Base-by-base conservation (phyloP, 805 yeast species). In the Candida corydali region DNA sequence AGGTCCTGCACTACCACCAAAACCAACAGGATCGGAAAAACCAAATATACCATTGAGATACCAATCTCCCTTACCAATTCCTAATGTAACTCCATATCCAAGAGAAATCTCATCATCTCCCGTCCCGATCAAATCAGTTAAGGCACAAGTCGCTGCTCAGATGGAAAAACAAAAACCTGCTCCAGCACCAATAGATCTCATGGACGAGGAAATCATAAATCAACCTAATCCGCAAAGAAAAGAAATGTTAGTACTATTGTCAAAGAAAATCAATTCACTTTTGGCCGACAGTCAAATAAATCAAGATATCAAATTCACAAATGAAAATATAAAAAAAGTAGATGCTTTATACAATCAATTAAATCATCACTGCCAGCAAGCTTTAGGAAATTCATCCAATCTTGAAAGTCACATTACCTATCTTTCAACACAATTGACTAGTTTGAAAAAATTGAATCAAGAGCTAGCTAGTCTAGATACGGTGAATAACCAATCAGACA, bases 301-400 rank as follows among this genome's bases (percentile, higher is more conserved):
- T 27, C 29, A 37, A 8, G 26, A 38, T 4, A 10, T 55, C 3
- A 41, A 44, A 10, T 29, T 12, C 17, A 38, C 46, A 1, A 44
- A 46, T 36, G 44, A 40, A 12, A 45, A 53, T 32, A 27, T 32
- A 15, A 18, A 27, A 17, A 63, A 61, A 26, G 44, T 60, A 6
- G 47, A 46, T 14, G 59, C 59, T 0, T 47, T 67, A 8, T 50
- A 54, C 32, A 39, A 50, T 1, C 72, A 67, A 41, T 48, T 67
- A 11, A 43, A 25, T 17, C 63, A 59, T 36, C 71, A 65, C 40
- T 46, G 52, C 37, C 52, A 44, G 10, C 69, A 61, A 41, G 72
- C 72, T 1, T 29, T 37, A 12, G 67, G 63, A 7, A 67, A 67
- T 44, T 50, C 57, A 12, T 49, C 42, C 5, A 59, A 52, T 22